phyloP scores from a whole-genome alignment of 2,329 filamentous ascomycete species.

The Coniochaeta hoffmannii region DNA sequence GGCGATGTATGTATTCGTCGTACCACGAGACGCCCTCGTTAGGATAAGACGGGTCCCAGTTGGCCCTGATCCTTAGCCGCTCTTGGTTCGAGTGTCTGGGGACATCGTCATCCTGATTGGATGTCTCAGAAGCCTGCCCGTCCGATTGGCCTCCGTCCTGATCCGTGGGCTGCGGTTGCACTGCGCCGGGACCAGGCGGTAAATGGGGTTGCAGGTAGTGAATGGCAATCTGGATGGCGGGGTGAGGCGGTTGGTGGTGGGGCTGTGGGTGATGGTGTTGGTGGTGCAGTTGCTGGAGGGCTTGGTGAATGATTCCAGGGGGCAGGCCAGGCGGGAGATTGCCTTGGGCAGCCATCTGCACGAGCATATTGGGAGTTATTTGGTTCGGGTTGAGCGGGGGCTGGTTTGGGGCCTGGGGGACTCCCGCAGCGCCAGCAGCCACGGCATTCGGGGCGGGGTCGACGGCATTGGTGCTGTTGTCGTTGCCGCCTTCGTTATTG shows the following conservation, averaged over 20 bases:
- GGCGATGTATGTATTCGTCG: constrained; percentile 76
- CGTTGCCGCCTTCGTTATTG: constrained; percentile 11
- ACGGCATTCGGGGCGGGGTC: no score
- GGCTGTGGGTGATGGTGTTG: no score
- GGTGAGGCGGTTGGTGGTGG: no score
- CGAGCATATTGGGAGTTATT: not conserved
- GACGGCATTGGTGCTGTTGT: constrained; percentile 34
- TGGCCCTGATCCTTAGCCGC: constrained; percentile 55
- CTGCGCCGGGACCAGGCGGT: not conserved
- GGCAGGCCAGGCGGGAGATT: not conserved
- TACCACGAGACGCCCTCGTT: constrained; percentile 75
- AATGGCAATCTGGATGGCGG: no score
- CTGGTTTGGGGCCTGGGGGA: not conserved
- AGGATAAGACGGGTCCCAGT: constrained; percentile 76
- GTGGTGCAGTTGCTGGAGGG: not conserved
- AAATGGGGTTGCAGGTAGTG: not conserved
- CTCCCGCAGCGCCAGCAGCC: not conserved
- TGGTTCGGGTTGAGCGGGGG: constrained; percentile 21
- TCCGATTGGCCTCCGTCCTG: not conserved
- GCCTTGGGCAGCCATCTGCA: not conserved
- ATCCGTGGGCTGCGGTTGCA: not conserved
- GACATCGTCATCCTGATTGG: not conserved
- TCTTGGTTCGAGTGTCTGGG: not conserved
- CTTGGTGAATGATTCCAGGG: not conserved
- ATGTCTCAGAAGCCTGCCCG: not conserved